Base-by-base conservation (phyloP, 805 yeast genomes). In the Maudiozyma pseudohumilis region DNA sequence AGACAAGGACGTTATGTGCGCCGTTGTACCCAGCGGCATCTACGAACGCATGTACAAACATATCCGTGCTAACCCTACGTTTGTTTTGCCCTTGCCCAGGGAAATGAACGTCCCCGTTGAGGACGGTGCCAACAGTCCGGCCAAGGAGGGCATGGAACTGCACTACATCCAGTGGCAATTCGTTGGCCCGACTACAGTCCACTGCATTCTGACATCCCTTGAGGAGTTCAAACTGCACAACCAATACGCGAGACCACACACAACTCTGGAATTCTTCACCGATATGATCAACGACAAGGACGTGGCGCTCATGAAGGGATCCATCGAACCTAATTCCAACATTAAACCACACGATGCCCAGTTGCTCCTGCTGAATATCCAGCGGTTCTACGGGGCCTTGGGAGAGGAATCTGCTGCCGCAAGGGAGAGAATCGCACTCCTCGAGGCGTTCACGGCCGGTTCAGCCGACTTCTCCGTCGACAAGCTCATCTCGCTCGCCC, bases 81-180 rank as follows among this genome's bases (percentile, higher is more conserved):
- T 92, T 60, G 80, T 92, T n/a, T 68, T 92, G 18, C 98, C 98
- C 0, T 63, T 92, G 39, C 95, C 96, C 5, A 75, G 79, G 48
- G 75, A 66, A 15, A 37, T 47, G 11, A 64, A 65, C 26, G 65
- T 64, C 11, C 68, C 62, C 11, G 55, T 58, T 5, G 63, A 65
- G 32, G 63, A 65, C 6, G 66, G 63, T 8, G 53, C 56, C 4
- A 71, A 67, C 4, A 48, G 59, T 7, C 60, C 53, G 12, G 12
- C 12, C 12, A 13, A 29, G 3, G 64, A 63, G 19, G 78, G 77
- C 41, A 63, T 67, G 52, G 98, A 92, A 61, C 70, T 92, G 63
- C 96, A 92, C 55, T 86, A 81, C 56, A 75, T 88, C 17, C 97
- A 92, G 63, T 92, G 98, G 98, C 69, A 76, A 15, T 84, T 86